Evolutionary conservation across 208 protist genomes (phyloP).

Genomic region (Wallacemonas sp.): DNA sequence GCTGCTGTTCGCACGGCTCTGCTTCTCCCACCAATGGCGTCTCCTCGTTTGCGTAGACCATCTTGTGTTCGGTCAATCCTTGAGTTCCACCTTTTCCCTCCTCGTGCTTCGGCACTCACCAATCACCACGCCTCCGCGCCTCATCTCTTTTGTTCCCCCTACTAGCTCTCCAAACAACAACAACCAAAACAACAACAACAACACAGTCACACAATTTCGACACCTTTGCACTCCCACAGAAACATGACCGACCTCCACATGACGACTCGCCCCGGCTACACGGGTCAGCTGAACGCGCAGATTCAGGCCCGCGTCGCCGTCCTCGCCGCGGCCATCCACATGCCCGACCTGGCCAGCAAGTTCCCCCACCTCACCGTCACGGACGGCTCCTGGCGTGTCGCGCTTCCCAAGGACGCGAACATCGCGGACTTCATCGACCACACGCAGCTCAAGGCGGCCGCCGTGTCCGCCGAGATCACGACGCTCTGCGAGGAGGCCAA

Average conservation of each 20-base stretch:
- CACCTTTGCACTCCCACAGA: background rate
- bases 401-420: constrained; percentile 5
- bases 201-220: too few relatives aligned
- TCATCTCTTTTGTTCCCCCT: background rate
- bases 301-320: constrained; percentile 61
- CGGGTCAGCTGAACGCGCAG: constrained; percentile 52
- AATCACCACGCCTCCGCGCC: too few relatives aligned
- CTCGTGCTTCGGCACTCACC: too few relatives aligned
- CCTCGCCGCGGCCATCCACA: constrained; percentile 35
- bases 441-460: constrained; percentile 82
- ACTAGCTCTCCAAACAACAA: too few relatives aligned
- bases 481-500: constrained; percentile 91
- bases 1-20: too few relatives aligned
- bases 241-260: constrained; percentile 49
- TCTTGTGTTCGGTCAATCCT: too few relatives aligned
- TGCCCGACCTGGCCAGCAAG: constrained; percentile 46
- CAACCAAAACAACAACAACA: too few relatives aligned
- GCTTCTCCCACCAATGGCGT: too few relatives aligned
- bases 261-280: constrained; percentile 60
- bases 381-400: constrained; percentile 57
- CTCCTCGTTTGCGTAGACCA: too few relatives aligned
- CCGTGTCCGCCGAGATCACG: constrained; percentile 47
- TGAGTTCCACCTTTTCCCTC: too few relatives aligned
- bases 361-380: constrained; percentile 63
- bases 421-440: constrained; percentile 82